Evolutionary conservation across 73 alveolate species (phyloP), one percentile per base, ranked within the genome.

Genomic region (Tetrahymena malaccensis): DNA sequence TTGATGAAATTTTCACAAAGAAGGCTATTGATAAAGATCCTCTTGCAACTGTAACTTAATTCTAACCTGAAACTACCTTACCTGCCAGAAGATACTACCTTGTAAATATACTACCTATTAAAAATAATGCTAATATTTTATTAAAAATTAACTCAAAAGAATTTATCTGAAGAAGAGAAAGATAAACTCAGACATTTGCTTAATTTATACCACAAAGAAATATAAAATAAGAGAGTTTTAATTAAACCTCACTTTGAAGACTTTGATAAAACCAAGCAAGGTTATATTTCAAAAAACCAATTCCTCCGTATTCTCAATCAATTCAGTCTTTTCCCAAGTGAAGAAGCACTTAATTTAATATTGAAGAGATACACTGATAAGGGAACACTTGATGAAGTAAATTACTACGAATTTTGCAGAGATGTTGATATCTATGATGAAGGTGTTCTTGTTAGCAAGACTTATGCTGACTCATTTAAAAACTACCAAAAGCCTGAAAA

Each of bases 351-450:
- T 22, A 95, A 96, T 70, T 43, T 97, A 84, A 43, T 98, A 25
- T 94, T 98, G 93, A 98, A 97, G 98, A 97, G 98, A 94, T 98
- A 97, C 93, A 96, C 98, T 95, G 99, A 98, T 96, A 98, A 97
- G 94, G 99, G 99, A n/a, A 98, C 98, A 94, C 96, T 96, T 31
- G 98, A 98, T 94, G 99, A 98, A 96, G 99, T 98, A 35, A 98
- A 98, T 96, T 98, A 98, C 84, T 96, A 96, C 94, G 99, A 98
- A 85, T 98, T 98, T 96, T 97, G 98, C 96, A 97, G 97, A 85
- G 98, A 97, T 55, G 99, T 98, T 43, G 99, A 98, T 94, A 95
- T 96, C 84, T 98, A 98, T 38, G 99, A 98, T 95, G 98, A 96
- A 85, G 96, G 98, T 94, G 98, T 97, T 44, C 98, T 97, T 27